Conservation (phyloP, 2,329 filamentous ascomycete species). For the Ascocoryne sarcoides region DNA sequence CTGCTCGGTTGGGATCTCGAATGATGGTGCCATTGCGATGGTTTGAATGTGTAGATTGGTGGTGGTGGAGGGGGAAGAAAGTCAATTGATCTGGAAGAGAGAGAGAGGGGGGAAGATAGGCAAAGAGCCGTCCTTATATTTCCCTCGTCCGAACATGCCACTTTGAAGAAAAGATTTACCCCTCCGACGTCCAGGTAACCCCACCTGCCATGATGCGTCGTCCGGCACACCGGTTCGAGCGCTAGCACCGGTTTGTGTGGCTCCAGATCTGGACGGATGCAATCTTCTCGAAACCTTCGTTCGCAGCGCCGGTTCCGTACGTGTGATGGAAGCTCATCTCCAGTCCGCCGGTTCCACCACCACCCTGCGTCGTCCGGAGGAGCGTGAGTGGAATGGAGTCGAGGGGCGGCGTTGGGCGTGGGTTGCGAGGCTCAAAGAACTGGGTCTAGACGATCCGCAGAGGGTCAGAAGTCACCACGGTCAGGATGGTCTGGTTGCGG, state of each 20-base stretch:
- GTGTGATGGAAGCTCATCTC: neutral
- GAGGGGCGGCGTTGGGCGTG: too few species aligned
- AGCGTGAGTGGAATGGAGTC: too few species aligned
- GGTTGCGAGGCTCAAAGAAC: conserved; percentile 5
- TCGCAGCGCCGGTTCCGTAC: neutral
- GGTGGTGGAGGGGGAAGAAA: neutral
- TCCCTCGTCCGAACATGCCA: conserved; percentile 10
- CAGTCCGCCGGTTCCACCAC: neutral
- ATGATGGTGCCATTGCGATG: conserved; percentile 22
- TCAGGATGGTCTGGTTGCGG: too few species aligned
- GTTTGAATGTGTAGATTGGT: conserved; percentile 1
- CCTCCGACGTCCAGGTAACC: conserved; percentile 7
- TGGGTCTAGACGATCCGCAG: too few species aligned
- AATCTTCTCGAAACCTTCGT: neutral
- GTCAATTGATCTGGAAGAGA: conserved; percentile 7
- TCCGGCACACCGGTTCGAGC: conserved; percentile 10
- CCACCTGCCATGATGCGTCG: conserved; percentile 7
- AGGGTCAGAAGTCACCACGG: too few species aligned
- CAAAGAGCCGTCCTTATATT: conserved; percentile 9
- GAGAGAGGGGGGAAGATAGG: conserved; percentile 1
- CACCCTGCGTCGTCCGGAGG: too few species aligned
- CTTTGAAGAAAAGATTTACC: conserved; percentile 6
- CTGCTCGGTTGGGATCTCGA: conserved; percentile 65
- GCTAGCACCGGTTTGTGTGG: conserved; percentile 3
- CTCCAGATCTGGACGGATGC: conserved; percentile 1